Conservation (phyloP, 2,329 filamentous ascomycete species). For the Chrysosporium queenslandicum region DNA sequence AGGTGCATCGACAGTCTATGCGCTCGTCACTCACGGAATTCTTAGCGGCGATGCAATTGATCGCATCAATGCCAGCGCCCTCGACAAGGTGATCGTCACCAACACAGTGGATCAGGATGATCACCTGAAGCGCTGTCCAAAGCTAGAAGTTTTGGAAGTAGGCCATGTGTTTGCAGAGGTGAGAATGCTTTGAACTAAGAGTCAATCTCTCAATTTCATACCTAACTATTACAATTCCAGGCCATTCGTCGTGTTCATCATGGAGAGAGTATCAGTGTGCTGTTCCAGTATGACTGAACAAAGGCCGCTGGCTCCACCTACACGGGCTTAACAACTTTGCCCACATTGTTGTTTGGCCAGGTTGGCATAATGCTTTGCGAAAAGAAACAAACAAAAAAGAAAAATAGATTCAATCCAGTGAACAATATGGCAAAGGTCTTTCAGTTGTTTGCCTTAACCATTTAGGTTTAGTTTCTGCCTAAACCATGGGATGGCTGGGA, state of each 20-base stretch:
- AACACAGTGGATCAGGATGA: conserved; percentile 88
- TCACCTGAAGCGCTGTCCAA: conserved; percentile 65
- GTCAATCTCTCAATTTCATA: conserved; percentile 18
- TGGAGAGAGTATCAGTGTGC: conserved; percentile 90
- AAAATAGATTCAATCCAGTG: background rate
- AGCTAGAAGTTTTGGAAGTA: conserved; percentile 85
- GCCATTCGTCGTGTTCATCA: conserved; percentile 92
- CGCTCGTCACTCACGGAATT: conserved; percentile 87
- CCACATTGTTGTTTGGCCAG: too few species aligned
- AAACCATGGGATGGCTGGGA: conserved; percentile 3
- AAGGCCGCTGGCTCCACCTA: too few species aligned
- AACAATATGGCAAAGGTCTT: background rate
- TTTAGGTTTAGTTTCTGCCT: background rate
- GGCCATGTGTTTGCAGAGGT: conserved; percentile 83
- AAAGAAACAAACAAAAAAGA: too few species aligned
- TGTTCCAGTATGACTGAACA: conserved; percentile 70
- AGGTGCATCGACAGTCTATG: conserved; percentile 77
- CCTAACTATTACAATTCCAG: conserved; percentile 32
- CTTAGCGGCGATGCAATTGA: conserved; percentile 91
- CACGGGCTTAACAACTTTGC: too few species aligned
- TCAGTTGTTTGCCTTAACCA: background rate
- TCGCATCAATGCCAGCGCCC: conserved; percentile 80
- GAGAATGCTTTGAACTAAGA: conserved; percentile 19
- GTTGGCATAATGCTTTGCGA: background rate
- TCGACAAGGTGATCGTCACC: conserved; percentile 91